Conservation (phyloP, 257 asterid species). For the Ajuga chamaepitys region DNA sequence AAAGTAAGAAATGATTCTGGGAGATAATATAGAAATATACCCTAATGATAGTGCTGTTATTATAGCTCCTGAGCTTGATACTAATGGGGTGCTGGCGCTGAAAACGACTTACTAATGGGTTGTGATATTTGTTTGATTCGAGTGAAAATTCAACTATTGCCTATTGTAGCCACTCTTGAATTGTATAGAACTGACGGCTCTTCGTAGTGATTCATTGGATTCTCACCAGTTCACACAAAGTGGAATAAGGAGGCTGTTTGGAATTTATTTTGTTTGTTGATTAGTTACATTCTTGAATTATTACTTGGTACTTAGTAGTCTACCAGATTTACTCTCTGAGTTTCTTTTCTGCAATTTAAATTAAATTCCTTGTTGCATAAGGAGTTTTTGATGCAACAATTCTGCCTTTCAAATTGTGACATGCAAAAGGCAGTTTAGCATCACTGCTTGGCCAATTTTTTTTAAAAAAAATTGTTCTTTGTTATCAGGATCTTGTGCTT, state of each 20-base stretch:
- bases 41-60: background rate
- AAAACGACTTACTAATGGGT: background rate
- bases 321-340: background rate
- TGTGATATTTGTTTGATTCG: background rate
- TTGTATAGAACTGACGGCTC: background rate
- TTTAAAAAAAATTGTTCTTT: conserved; percentile 3
- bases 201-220: too few species aligned
- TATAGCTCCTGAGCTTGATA: background rate
- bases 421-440: background rate
- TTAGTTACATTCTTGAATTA: background rate
- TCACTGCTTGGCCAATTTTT: background rate
- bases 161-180: background rate
- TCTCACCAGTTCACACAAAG: too few species aligned
- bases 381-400: background rate
- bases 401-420: background rate
- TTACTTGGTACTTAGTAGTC: background rate
- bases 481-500: conserved; percentile 70
- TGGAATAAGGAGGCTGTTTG: background rate
- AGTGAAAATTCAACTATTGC: background rate
- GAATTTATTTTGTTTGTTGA: background rate
- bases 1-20: background rate
- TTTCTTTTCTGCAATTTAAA: background rate
- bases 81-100: background rate
- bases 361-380: background rate
- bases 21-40: background rate